Conservation (phyloP, 23 red algal genomes). For the Cyanidiococcus yangmingshanensis region DNA sequence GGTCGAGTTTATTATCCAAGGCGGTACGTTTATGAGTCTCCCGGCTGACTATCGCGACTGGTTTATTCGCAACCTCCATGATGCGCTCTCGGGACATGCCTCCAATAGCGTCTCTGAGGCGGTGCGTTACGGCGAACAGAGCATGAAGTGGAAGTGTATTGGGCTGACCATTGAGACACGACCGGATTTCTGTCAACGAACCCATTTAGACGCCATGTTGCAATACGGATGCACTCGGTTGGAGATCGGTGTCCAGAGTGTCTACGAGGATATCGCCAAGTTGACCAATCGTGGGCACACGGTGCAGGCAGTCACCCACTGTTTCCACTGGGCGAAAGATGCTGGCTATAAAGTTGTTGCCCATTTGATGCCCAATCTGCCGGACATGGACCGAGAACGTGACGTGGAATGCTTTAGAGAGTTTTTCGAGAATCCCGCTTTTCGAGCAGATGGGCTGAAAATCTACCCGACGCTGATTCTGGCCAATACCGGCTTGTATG, state of each 20-base stretch:
- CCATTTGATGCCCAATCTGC: constrained; percentile 98
- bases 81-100: constrained; percentile 79
- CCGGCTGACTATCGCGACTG: constrained; percentile 83
- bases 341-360: constrained; percentile 95
- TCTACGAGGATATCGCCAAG: constrained; percentile 92
- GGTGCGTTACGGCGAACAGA: constrained; percentile 66
- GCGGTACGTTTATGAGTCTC: constrained; percentile 93
- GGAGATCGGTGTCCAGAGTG: constrained; percentile 97
- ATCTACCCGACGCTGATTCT: constrained; percentile 97
- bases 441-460: constrained; percentile 94
- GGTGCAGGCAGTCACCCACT: constrained; percentile 82
- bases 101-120: constrained; percentile 70
- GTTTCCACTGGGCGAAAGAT: constrained; percentile 93
- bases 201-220: constrained; percentile 83
- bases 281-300: constrained; percentile 96
- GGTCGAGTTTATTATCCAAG: constrained; percentile 98
- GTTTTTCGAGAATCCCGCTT: constrained; percentile 97
- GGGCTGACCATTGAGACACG: constrained; percentile 97
- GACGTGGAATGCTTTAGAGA: constrained; percentile 93
- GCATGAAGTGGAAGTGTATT: constrained; percentile 56
- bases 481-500: constrained; percentile 83
- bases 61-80: constrained; percentile 95
- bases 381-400: constrained; percentile 87
- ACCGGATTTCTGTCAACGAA: constrained; percentile 82
- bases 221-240: constrained; percentile 94